Evolutionary conservation across 2,329 filamentous ascomycete species (phyloP), one percentile per base, ranked within the genome.

Genomic region (Sclerotinia minor): DNA sequence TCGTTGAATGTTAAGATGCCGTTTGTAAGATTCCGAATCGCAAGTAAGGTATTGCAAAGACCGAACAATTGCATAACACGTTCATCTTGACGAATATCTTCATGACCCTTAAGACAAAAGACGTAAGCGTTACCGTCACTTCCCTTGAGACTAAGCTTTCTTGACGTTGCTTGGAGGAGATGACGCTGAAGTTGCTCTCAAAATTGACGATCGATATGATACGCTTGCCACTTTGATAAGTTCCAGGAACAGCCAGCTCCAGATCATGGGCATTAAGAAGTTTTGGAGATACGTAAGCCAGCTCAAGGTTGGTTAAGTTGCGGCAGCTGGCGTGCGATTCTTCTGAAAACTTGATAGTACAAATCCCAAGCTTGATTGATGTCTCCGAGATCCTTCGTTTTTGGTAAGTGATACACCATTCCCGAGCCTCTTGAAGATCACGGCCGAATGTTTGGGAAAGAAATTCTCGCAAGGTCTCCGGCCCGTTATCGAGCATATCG

Each of bases 31-130:
- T 80, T 99, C 96, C 4, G 92, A 92, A 77, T 99, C 96, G 76
- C 94, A 53, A 99, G 86, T 1, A 99, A 86, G 0, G 96, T 99
- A 79, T 99, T 99, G 81, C 94, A 95, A 19, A 99, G 86, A 52
- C 95, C 95, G 77, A 99, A 99, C 47, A 99, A 86, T 80, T 99
- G 95, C 96, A 99, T 99, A 73, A 99, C 95, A 80, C 96, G 90
- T 80, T 99, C 95, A 76, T 99, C 95, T 79, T 99, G 95, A 69
- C 95, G 90, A 72, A 99, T 97, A 82, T 99, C 95, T 80, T 99
- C 95, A 76, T 99, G 96, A n/a, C 95, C 95, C 83, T 99, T 99
- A 75, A 99, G 87, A 68, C 92, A 80, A 81, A 97, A 98, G 61
- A 92, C 90, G 78, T 97, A 97, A 3, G 88, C 86, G 70, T 86